A percentile compares a stretch with the other conserved stretches of the same genome.
Evolutionary conservation across 2,329 filamentous ascomycete genomes (phyloP).

Genomic region (Chaetomium olivaceum): DNA sequence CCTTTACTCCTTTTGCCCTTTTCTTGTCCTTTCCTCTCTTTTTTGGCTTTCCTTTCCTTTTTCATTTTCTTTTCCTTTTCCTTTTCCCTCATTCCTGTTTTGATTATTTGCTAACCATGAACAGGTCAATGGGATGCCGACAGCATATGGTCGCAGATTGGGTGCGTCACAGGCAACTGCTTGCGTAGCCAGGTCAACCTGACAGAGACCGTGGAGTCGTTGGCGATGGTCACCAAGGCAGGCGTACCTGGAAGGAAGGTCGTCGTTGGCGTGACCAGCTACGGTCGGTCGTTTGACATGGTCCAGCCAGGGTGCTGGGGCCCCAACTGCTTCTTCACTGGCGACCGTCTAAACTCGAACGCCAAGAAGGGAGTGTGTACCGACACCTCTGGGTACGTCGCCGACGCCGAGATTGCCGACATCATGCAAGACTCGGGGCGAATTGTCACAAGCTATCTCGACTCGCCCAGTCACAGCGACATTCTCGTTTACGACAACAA

Average conservation of each 20-base stretch:
- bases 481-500: slow-evolving; percentile 27
- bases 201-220: slow-evolving; percentile 9
- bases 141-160: slow-evolving; percentile 28
- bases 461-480: slow-evolving; percentile 19
- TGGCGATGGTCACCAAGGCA: slow-evolving; percentile 37
- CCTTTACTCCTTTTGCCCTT: no score
- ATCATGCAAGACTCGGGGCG: slow-evolving; percentile 30
- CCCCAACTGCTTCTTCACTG: slow-evolving; percentile 39
- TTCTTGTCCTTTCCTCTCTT: no score
- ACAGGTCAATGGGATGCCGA: slow-evolving; percentile 31
- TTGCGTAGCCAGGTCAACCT: slow-evolving; percentile 21
- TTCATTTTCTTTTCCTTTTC: no score
- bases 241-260: slow-evolving; percentile 40
- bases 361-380: slow-evolving; percentile 41
- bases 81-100: no score
- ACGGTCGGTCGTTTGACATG: slow-evolving; percentile 42
- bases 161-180: slow-evolving; percentile 29
- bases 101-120: no score
- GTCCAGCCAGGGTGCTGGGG: slow-evolving; percentile 35
- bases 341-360: slow-evolving; percentile 32
- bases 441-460: neutral
- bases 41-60: no score
- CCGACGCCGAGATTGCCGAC: slow-evolving; percentile 42
- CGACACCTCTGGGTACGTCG: slow-evolving; percentile 41
- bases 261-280: slow-evolving; percentile 39